These are phyloP conservation scores for Heterobasidion irregulare DNA, from an alignment of 1,284 basidiomycete genomes.

Conservation along the genomic window DNA sequence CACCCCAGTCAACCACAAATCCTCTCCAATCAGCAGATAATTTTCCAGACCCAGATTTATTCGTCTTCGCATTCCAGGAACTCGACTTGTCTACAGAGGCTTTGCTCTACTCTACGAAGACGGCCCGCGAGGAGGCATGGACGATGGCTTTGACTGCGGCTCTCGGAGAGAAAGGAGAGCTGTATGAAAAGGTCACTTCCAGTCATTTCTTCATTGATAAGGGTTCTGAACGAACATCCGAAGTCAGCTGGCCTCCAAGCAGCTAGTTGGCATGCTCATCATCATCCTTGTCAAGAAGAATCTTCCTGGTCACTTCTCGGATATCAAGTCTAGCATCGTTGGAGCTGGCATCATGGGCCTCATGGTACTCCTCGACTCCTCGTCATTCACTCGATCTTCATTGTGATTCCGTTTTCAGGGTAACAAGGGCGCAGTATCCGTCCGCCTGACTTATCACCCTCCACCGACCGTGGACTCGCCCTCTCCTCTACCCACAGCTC, in stretches of 20 bases:
- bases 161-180: conserved; percentile 54
- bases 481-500: conserved; percentile 29
- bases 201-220: too few species aligned
- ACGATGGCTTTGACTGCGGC: conserved; percentile 50
- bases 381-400: not conserved
- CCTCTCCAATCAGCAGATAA: not conserved
- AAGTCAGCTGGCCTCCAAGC: conserved; percentile 60
- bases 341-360: conserved; percentile 73
- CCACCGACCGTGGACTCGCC: conserved; percentile 11
- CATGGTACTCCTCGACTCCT: conserved; percentile 34
- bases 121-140: conserved; percentile 63
- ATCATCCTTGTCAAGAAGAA: conserved; percentile 53
- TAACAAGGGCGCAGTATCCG: conserved; percentile 66
- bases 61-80: conserved; percentile 71
- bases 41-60: conserved; percentile 44
- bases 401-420: conserved; percentile 27
- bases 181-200: conserved; percentile 53
- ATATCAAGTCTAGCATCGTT: conserved; percentile 39
- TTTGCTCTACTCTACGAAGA: conserved; percentile 54
- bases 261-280: conserved; percentile 72
- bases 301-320: conserved; percentile 39
- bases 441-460: conserved; percentile 51
- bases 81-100: conserved; percentile 70
- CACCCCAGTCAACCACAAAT: not conserved
- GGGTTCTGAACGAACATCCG: not conserved